Conservation (phyloP, 2,329 filamentous ascomycete genomes). For the Scytalidium lignicola region DNA sequence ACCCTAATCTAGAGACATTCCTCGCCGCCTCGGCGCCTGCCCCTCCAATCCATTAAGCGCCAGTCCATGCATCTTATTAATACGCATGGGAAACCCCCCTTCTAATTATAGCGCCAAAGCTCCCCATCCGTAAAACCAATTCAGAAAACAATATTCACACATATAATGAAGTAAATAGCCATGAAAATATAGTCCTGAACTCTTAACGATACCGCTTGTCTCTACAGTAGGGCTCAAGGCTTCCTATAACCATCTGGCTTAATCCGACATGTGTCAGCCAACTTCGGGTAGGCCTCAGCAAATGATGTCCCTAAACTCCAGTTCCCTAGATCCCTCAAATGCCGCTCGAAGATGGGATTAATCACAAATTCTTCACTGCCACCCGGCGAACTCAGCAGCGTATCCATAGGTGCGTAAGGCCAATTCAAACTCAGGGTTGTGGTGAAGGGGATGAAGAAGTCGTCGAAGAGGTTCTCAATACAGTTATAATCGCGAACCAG, state of each 20-base stretch:
- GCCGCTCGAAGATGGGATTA: conserved; percentile 81
- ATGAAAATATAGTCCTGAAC: no score
- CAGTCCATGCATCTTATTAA: no score
- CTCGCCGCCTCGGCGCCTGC: no score
- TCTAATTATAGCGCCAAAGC: no score
- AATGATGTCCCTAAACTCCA: conserved; percentile 76
- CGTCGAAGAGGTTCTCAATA: conserved; percentile 60
- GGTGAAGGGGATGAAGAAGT: conserved; percentile 81
- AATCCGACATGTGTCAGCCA: conserved; percentile 38
- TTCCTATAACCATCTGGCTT: conserved; percentile 22
- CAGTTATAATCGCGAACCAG: conserved; percentile 48
- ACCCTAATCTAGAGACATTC: no score
- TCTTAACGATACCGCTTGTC: neutral
- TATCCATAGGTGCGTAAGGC: conserved; percentile 72
- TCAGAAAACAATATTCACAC: no score
- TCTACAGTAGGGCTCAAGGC: conserved; percentile 10
- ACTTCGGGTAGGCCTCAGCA: conserved; percentile 55
- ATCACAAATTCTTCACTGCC: conserved; percentile 66
- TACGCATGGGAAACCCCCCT: no score
- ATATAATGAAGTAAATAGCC: no score
- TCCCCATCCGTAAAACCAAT: no score
- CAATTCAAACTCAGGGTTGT: conserved; percentile 73
- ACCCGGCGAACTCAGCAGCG: conserved; percentile 53
- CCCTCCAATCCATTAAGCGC: no score
- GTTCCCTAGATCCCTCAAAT: conserved; percentile 69